Conservation (phyloP, 108 stramenopile species). For the Bacterosira constricta region DNA sequence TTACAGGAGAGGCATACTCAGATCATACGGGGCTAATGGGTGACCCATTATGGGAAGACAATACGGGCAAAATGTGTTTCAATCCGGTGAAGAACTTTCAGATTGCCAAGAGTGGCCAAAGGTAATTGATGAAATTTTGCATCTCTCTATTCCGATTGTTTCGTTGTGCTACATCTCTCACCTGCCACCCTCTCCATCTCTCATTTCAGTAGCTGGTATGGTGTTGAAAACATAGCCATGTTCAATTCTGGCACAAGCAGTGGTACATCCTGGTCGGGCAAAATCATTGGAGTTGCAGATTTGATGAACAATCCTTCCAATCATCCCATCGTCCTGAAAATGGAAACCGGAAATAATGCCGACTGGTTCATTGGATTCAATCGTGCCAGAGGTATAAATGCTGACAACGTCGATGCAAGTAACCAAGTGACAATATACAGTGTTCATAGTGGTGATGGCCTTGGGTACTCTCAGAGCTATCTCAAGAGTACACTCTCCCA, state of each 20-base stretch:
- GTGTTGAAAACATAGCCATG: neutral
- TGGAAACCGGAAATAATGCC: slow-evolving; percentile 14
- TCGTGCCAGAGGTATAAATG: slow-evolving; percentile 28
- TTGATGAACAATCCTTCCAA: slow-evolving; percentile 27
- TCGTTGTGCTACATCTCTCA: no score
- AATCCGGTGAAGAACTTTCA: slow-evolving; percentile 45
- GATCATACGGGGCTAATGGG: slow-evolving; percentile 33
- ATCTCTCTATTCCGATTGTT: no score
- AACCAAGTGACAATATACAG: slow-evolving; percentile 26
- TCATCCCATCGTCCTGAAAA: slow-evolving; percentile 25
- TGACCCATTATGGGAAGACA: slow-evolving; percentile 13
- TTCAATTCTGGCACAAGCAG: slow-evolving; percentile 9
- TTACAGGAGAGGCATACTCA: slow-evolving; percentile 11
- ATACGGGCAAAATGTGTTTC: slow-evolving; percentile 30
- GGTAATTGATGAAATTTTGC: slow-evolving; percentile 2
- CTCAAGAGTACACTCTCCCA: slow-evolving; percentile 5
- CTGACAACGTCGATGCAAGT: neutral
- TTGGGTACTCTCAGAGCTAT: slow-evolving; percentile 11
- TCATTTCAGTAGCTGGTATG: slow-evolving; percentile 45
- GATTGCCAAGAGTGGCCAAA: slow-evolving; percentile 10
- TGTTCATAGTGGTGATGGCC: slow-evolving; percentile 3
- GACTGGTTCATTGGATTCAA: slow-evolving; percentile 34
- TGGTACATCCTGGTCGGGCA: slow-evolving; percentile 10
- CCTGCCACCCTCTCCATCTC: no score
- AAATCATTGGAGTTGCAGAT: slow-evolving; percentile 41